Evolutionary conservation across 2,329 filamentous ascomycete genomes (phyloP).

Genomic region (Sporothrix pseudoabietina): DNA sequence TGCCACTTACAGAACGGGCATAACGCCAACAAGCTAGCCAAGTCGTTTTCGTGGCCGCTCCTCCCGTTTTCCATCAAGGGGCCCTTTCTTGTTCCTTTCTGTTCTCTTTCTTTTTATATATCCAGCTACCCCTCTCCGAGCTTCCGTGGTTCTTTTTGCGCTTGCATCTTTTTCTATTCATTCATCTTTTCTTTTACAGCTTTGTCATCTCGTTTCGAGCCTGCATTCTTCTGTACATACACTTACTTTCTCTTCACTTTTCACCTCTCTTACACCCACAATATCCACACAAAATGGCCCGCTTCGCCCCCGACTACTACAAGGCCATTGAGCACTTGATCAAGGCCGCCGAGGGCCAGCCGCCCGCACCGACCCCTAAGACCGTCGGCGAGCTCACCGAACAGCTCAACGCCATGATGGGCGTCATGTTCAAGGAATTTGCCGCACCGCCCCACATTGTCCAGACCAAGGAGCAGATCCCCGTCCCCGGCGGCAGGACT

Average conservation of each 20-base stretch:
- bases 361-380: slow-evolving; percentile 5
- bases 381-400: slow-evolving; percentile 28
- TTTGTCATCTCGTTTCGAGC: neutral
- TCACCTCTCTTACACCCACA: neutral
- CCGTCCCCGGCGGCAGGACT: slow-evolving; percentile 25
- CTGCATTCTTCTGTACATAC: neutral
- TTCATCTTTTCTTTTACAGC: neutral
- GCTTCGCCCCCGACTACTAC: slow-evolving; percentile 33
- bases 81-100: neutral
- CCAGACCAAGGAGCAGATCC: slow-evolving; percentile 28
- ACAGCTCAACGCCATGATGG: neutral
- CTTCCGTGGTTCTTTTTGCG: neutral
- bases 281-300: slow-evolving; percentile 1
- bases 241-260: neutral
- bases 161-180: neutral
- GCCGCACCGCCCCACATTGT: slow-evolving; percentile 27
- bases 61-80: neutral
- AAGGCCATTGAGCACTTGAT: slow-evolving; percentile 29
- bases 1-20: neutral
- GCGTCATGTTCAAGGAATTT: neutral
- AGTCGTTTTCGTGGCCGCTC: neutral
- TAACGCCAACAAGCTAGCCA: neutral
- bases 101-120: neutral
- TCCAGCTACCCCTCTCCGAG: slow-evolving; percentile 6
- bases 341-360: slow-evolving; percentile 21